Percentiles rank a stretch among this genome's conserved stretches.
phyloP scores from a whole-genome alignment of 306 rosid genomes.

The Cicer pinnatifidum region DNA sequence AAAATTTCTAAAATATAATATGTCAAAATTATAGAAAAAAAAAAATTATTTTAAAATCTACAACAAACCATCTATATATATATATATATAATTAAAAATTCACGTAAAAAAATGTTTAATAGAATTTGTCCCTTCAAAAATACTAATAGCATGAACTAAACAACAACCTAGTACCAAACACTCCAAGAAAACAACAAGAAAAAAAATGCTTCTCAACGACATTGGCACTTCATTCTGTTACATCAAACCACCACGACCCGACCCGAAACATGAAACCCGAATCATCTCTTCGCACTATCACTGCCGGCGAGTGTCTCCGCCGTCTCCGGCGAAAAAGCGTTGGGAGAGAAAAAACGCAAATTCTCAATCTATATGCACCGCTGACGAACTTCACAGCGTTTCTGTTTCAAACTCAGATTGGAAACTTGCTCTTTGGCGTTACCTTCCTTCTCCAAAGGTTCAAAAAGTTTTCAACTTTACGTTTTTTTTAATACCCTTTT shows the following conservation, averaged over 20 bases:
- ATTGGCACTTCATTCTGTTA: slow-evolving; percentile 35
- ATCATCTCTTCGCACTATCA: neutral
- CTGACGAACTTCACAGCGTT: slow-evolving; percentile 82
- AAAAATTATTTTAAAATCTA: no score
- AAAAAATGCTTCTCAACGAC: slow-evolving; percentile 43
- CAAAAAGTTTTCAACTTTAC: slow-evolving; percentile 8
- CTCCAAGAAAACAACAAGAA: neutral
- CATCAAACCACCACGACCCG: slow-evolving; percentile 41
- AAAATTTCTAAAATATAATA: no score
- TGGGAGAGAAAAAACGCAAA: slow-evolving; percentile 44
- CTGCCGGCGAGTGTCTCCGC: neutral
- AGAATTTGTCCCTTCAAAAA: no score
- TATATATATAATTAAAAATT: no score
- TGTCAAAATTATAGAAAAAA: no score
- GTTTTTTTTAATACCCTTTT: slow-evolving; percentile 35
- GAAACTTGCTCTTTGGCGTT: slow-evolving; percentile 96
- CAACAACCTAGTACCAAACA: neutral
- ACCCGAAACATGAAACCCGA: slow-evolving; percentile 51
- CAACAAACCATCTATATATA: no score
- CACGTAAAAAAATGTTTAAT: no score
- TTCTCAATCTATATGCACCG: slow-evolving; percentile 63
- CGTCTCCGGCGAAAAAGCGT: slow-evolving; percentile 30
- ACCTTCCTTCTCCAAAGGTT: slow-evolving; percentile 75
- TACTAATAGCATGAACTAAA: no score
- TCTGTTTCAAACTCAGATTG: slow-evolving; percentile 75